Conservation (phyloP, 129 eudicot species). For the Flaveria linearis region DNA sequence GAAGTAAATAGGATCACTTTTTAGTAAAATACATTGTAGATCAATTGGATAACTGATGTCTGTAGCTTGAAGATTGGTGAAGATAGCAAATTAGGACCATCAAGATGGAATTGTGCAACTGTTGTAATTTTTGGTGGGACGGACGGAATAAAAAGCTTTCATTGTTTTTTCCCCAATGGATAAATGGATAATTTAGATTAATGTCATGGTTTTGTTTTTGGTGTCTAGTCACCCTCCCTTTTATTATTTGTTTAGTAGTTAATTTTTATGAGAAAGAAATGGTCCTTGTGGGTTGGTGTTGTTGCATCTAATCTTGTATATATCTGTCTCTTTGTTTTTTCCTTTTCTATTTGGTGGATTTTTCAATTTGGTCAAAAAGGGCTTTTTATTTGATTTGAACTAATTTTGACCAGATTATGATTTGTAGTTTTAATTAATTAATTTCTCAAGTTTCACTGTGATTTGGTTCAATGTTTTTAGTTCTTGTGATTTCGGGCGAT, state of each 20-base stretch:
- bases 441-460: background rate
- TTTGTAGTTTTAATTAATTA: slow-evolving; percentile 22
- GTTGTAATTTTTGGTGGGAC: slow-evolving; percentile 16
- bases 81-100: background rate
- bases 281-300: slow-evolving; percentile 36
- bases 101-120: slow-evolving; percentile 11
- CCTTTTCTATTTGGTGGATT: slow-evolving; percentile 5
- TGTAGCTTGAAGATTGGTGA: slow-evolving; percentile 16
- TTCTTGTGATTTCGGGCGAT: slow-evolving; percentile 5
- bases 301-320: slow-evolving; percentile 30
- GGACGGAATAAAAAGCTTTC: slow-evolving; percentile 33
- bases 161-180: slow-evolving; percentile 39
- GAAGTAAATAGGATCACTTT: background rate
- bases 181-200: slow-evolving; percentile 44
- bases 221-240: slow-evolving; percentile 31
- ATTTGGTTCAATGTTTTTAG: slow-evolving; percentile 8
- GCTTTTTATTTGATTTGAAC: slow-evolving; percentile 4
- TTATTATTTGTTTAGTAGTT: slow-evolving; percentile 33
- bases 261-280: slow-evolving; percentile 35
- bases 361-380: slow-evolving; percentile 12
- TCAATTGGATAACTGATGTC: background rate
- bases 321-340: slow-evolving; percentile 23
- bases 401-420: slow-evolving; percentile 27
- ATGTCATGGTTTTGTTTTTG: slow-evolving; percentile 32
- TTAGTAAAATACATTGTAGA: background rate